These are phyloP conservation scores for Suhomyces emberorum DNA, from an alignment of 805 yeast genomes.

Conservation along the genomic window DNA sequence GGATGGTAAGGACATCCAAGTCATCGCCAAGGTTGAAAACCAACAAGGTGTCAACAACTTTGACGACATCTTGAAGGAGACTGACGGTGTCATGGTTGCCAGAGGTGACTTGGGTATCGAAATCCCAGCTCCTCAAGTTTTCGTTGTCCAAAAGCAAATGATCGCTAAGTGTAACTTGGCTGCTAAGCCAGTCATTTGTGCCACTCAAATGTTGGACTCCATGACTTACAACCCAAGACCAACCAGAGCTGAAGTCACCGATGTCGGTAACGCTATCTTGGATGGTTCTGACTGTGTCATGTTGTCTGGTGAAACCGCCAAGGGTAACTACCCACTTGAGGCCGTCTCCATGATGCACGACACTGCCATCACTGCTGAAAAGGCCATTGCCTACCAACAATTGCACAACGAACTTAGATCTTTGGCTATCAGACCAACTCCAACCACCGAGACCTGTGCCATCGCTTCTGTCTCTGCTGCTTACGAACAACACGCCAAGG, in stretches of 20 bases:
- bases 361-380: slow-evolving; percentile 94
- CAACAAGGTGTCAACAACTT: slow-evolving; percentile 99
- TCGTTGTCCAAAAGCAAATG: slow-evolving; percentile 97
- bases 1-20: slow-evolving; percentile 94
- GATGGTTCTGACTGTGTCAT: slow-evolving; percentile 99
- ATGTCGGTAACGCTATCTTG: slow-evolving; percentile 97
- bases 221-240: slow-evolving; percentile 99
- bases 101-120: slow-evolving; percentile 99
- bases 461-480: slow-evolving; percentile 96
- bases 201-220: slow-evolving; percentile 99
- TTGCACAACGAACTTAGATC: slow-evolving; percentile 85
- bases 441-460: slow-evolving; percentile 94
- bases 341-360: slow-evolving; percentile 99
- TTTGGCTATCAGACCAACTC: slow-evolving; percentile 82
- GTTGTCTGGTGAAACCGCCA: slow-evolving; percentile 99
- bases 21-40: slow-evolving; percentile 96
- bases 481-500: slow-evolving; percentile 94
- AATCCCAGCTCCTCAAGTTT: slow-evolving; percentile 98
- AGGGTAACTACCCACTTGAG: slow-evolving; percentile 97
- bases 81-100: slow-evolving; percentile 99
- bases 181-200: slow-evolving; percentile 99
- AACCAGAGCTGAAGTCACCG: slow-evolving; percentile 99
- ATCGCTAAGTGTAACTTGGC: slow-evolving; percentile 99
- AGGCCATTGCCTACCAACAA: slow-evolving; percentile 85
- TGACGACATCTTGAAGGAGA: slow-evolving; percentile 88